These are phyloP conservation scores for Spiraea crenata DNA, from an alignment of 331 rosid genomes.

Conservation along the genomic window DNA sequence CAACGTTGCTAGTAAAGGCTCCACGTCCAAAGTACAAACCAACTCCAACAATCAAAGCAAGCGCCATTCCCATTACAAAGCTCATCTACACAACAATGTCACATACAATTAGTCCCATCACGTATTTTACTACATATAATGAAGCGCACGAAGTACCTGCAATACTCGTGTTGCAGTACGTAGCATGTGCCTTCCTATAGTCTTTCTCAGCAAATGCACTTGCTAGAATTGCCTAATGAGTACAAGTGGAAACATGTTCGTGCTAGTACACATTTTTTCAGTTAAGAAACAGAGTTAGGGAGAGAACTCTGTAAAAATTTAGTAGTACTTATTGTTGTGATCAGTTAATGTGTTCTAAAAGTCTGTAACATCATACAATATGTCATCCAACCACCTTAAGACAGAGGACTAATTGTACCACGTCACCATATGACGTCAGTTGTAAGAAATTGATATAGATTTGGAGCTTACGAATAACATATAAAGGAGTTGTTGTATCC, in stretches of 20 bases:
- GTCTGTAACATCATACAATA: too few relatives aligned
- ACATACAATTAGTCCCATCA: not conserved
- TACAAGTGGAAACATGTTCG: not conserved
- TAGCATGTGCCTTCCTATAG: slow-evolving; percentile 52
- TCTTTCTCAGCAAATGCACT: slow-evolving; percentile 90
- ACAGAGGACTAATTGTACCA: too few relatives aligned
- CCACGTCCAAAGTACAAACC: slow-evolving; percentile 82
- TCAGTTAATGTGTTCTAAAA: too few relatives aligned
- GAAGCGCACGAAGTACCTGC: slow-evolving; percentile 36
- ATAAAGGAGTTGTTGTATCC: slow-evolving; percentile 94
- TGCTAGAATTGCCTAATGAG: slow-evolving; percentile 79
- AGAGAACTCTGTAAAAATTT: too few relatives aligned
- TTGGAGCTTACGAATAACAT: slow-evolving; percentile 59
- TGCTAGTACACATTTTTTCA: not conserved
- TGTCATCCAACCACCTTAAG: too few relatives aligned
- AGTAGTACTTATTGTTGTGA: too few relatives aligned
- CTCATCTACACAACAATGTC: slow-evolving; percentile 52
- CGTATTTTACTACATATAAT: too few relatives aligned
- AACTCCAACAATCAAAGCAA: slow-evolving; percentile 65
- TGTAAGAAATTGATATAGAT: not conserved
- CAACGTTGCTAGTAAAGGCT: slow-evolving; percentile 54
- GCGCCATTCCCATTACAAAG: slow-evolving; percentile 74
- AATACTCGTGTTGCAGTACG: slow-evolving; percentile 63
- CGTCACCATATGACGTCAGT: too few relatives aligned
- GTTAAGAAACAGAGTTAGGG: not conserved